These are phyloP conservation scores for Hericium alpestre DNA, from an alignment of 768 basidiomycete species.

Conservation along the genomic window DNA sequence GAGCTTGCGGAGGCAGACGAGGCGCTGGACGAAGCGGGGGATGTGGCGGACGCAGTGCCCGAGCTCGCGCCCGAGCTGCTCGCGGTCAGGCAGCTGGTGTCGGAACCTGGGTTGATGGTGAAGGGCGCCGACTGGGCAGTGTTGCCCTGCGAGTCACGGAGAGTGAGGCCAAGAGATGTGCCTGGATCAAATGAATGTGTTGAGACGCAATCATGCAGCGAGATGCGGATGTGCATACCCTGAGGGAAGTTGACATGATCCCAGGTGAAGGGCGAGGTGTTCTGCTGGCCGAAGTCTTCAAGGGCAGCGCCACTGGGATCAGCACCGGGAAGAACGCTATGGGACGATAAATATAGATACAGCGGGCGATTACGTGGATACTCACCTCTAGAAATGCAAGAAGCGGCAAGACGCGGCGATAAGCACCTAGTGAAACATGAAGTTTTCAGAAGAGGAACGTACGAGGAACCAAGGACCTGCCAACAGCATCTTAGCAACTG, in stretches of 20 bases:
- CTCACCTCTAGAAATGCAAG: conserved; percentile 28
- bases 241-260: conserved; percentile 31
- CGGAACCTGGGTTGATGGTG: conserved; percentile 30
- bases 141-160: conserved; percentile 52
- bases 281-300: conserved; percentile 32
- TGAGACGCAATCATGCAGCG: conserved; percentile 42
- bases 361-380: neutral
- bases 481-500: conserved; percentile 5
- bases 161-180: conserved; percentile 38
- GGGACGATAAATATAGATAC: neutral
- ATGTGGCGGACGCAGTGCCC: conserved; percentile 5
- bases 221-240: conserved; percentile 25
- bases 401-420: neutral
- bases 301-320: conserved; percentile 35
- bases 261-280: conserved; percentile 42
- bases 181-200: conserved; percentile 53
- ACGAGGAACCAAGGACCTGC: conserved; percentile 60
- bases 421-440: neutral
- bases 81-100: neutral
- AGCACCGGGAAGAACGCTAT: conserved; percentile 45
- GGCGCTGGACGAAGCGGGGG: conserved; percentile 3
- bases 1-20: neutral
- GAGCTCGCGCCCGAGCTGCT: neutral
- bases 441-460: conserved; percentile 18
- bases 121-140: conserved; percentile 41